A percentile compares a stretch with the other conserved stretches of the same genome.
Evolutionary conservation across 148 eudicot species (phyloP).

Genomic region (Cornus kousa): DNA sequence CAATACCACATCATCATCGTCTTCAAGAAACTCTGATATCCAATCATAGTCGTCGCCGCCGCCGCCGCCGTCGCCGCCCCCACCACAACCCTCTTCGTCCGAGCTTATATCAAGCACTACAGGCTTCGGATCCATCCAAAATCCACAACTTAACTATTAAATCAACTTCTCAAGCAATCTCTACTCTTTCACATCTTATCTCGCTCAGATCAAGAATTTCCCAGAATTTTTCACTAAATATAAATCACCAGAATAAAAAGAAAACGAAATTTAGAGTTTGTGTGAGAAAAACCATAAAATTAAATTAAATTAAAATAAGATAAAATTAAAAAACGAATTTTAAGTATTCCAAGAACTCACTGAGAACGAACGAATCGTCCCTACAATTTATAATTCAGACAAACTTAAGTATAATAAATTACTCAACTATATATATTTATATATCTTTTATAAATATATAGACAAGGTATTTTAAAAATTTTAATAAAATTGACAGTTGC

Average conservation of each 20-base stretch:
- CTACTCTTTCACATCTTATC: background rate
- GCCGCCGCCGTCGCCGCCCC: conserved; percentile 1
- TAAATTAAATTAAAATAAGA: too few species aligned
- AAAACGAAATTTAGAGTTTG: background rate
- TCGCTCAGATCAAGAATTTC: background rate
- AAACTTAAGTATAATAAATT: too few species aligned
- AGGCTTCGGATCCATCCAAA: conserved; percentile 14
- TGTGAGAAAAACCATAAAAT: background rate
- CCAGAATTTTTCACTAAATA: too few species aligned
- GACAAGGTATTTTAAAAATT: too few species aligned
- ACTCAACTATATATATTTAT: too few species aligned
- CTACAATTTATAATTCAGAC: too few species aligned
- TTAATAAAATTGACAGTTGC: too few species aligned
- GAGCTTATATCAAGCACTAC: conserved; percentile 54
- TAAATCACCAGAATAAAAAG: background rate
- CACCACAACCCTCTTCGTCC: conserved; percentile 54
- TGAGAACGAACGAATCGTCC: too few species aligned
- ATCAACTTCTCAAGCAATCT: background rate
- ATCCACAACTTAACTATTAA: background rate
- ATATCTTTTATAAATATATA: too few species aligned
- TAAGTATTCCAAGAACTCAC: too few species aligned
- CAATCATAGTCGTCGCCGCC: conserved; percentile 45
- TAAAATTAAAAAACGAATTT: background rate
- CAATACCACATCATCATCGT: conserved; percentile 56
- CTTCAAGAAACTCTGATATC: conserved; percentile 43